Evolutionary conservation across 2,329 filamentous ascomycete species (phyloP), one percentile per base, ranked within the genome.

Genomic region (Fusarium brevicatenulatum): DNA sequence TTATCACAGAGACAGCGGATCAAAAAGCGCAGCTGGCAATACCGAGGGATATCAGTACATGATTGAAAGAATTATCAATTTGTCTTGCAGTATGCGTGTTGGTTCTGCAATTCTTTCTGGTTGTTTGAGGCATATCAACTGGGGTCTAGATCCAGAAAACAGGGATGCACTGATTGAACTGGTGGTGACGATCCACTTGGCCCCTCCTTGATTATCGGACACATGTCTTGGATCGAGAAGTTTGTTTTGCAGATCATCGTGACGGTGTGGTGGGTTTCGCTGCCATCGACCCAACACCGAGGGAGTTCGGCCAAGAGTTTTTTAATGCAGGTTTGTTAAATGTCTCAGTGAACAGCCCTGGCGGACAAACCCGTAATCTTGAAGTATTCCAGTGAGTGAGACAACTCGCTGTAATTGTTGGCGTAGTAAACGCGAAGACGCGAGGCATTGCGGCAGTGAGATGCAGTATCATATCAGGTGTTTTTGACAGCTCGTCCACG

Each of bases 321-420:
- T 9, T 25, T 37, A 13, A 9, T 58, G 34, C 43, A 46, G 23
- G 40, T 37, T 40, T 32, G 7, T 46, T 9, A 52, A 62, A 44
- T 69, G 66, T 69, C 66, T 70, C 50, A 70, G 16, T 19, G 30
- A 58, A 10, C 40, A 42, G 32, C 40, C 12, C 9, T 39, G 9
- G 4, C 34, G 28, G 32, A 9, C 10, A 32, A 32, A 23, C 19
- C 39, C 5, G 61, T 13, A 21, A 30, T 63, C 40, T 36, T 25
- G 46, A 65, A 28, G 25, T 39, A 23, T 15, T 34, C 8, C 37
- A 15, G n/a, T 36, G 0, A 15, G 3, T 11, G 13, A 21, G 13
- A 36, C 10, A n/a, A 6, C 9, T 42, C 23, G 19, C 2, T 10
- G 2, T 23, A 10, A 5, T 10, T 39, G 12, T 10, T 4, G 19